phyloP scores from a whole-genome alignment of 2,329 filamentous ascomycete genomes.

The Magnaporthales sp. region DNA sequence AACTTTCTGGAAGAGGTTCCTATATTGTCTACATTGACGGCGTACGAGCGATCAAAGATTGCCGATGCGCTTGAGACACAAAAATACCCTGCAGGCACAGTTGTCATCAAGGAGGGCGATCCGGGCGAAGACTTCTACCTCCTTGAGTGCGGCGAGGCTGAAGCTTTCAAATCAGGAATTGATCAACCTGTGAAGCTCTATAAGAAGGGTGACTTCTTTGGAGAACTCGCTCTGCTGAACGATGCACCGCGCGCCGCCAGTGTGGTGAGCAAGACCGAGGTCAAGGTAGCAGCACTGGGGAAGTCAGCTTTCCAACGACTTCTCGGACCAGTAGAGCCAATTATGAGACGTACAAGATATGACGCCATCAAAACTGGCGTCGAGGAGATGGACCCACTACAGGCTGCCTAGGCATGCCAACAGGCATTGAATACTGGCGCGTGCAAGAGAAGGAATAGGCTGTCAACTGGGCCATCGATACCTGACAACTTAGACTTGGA shows the following conservation, averaged over 20 bases:
- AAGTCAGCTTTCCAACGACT: constrained; percentile 93
- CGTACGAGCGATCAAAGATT: constrained; percentile 95
- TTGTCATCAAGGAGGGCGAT: constrained; percentile 87
- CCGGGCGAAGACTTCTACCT: constrained; percentile 88
- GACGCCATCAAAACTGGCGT: constrained; percentile 51
- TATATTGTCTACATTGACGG: constrained; percentile 70
- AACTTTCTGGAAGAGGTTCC: constrained; percentile 92
- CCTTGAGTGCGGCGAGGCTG: constrained; percentile 77
- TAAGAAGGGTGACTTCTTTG: constrained; percentile 91
- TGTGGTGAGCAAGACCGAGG: constrained; percentile 72
- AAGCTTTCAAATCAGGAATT: constrained; percentile 72
- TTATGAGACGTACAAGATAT: constrained; percentile 75
- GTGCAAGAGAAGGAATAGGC: neutral
- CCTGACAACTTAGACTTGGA: neutral
- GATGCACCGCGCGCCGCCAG: constrained; percentile 89
- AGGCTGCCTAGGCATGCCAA: constrained; percentile 20
- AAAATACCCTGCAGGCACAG: constrained; percentile 71
- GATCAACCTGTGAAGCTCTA: constrained; percentile 70
- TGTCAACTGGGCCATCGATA: neutral
- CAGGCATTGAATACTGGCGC: neutral
- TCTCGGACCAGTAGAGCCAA: constrained; percentile 85
- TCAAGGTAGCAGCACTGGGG: constrained; percentile 86
- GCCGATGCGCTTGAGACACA: constrained; percentile 89
- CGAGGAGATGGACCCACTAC: constrained; percentile 60
- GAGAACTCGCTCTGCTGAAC: constrained; percentile 86